These are phyloP conservation scores for Paxillus ammoniavirescens DNA, from an alignment of 768 basidiomycete species.

Conservation along the genomic window DNA sequence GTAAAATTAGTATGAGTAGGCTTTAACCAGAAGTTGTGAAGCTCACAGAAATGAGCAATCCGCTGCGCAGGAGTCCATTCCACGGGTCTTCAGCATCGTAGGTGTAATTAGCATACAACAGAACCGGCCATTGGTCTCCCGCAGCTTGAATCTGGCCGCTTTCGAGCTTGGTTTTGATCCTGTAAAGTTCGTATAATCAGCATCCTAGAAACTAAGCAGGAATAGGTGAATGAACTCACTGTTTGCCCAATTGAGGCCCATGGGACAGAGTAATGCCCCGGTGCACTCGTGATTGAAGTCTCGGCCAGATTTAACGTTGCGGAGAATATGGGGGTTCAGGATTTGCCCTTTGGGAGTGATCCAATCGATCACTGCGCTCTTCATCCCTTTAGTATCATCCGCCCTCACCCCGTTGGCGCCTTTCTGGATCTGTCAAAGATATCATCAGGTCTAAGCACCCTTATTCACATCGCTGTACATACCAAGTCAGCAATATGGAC, in stretches of 20 bases:
- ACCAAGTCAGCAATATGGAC: too few species aligned
- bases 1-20: neutral
- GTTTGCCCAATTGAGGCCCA: slow-evolving; percentile 27
- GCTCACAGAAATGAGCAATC: slow-evolving; percentile 21
- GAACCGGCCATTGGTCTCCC: slow-evolving; percentile 20
- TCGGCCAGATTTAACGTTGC: slow-evolving; percentile 9
- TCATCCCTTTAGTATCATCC: too few species aligned
- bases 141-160: slow-evolving; percentile 5
- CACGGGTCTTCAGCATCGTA: slow-evolving; percentile 15
- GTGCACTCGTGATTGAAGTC: too few species aligned
- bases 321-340: slow-evolving; percentile 12
- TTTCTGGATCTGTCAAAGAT: too few species aligned
- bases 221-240: slow-evolving; percentile 2
- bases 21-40: neutral
- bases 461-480: too few species aligned
- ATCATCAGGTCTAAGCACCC: neutral
- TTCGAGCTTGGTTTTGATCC: slow-evolving; percentile 6
- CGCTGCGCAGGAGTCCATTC: slow-evolving; percentile 21
- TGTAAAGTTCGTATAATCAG: neutral
- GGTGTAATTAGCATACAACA: too few species aligned
- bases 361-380: slow-evolving; percentile 24
- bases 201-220: neutral
- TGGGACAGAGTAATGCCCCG: slow-evolving; percentile 26
- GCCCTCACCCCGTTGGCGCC: too few species aligned
- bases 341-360: slow-evolving; percentile 12